A percentile compares a stretch with the other conserved stretches of the same genome.
phyloP scores from a whole-genome alignment of 139 green algal species.

The Nannochloris sp. region DNA sequence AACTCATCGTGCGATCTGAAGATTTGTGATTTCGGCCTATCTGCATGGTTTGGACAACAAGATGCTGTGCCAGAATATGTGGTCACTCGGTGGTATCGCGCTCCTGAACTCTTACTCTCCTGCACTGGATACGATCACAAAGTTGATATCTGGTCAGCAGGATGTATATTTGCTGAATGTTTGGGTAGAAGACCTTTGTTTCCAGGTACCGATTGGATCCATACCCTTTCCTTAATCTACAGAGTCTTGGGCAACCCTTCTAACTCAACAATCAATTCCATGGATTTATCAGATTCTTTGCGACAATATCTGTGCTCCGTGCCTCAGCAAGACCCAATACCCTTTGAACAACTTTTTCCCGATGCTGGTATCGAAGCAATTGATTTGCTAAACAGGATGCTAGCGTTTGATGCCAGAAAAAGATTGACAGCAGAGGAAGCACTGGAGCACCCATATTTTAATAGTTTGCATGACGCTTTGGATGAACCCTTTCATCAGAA shows the following conservation, averaged over 20 bases:
- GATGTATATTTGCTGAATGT: slow-evolving; percentile 32
- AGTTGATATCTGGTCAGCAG: slow-evolving; percentile 63
- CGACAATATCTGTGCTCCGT: slow-evolving; percentile 17
- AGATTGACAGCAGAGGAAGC: slow-evolving; percentile 69
- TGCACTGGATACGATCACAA: slow-evolving; percentile 63
- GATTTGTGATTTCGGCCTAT: slow-evolving; percentile 96
- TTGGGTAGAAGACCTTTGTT: slow-evolving; percentile 61
- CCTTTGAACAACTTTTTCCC: slow-evolving; percentile 48
- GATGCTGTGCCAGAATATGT: slow-evolving; percentile 77
- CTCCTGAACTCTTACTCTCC: slow-evolving; percentile 86
- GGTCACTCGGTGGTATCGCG: slow-evolving; percentile 91
- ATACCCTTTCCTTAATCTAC: slow-evolving; percentile 87
- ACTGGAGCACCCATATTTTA: slow-evolving; percentile 82
- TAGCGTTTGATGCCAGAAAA: slow-evolving; percentile 65
- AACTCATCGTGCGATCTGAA: slow-evolving; percentile 91
- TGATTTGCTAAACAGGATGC: slow-evolving; percentile 78
- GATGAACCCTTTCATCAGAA: slow-evolving; percentile 40
- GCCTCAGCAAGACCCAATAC: slow-evolving; percentile 14
- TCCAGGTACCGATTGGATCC: slow-evolving; percentile 82
- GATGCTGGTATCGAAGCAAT: slow-evolving; percentile 54
- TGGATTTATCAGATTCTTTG: slow-evolving; percentile 11
- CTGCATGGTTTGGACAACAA: slow-evolving; percentile 7
- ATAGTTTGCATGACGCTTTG: slow-evolving; percentile 47
- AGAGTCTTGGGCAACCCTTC: slow-evolving; percentile 44
- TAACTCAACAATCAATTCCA: background rate